Percentiles rank a stretch among this genome's conserved stretches.
phyloP scores from a whole-genome alignment of 2,329 filamentous ascomycete genomes.

The Monilinia fructicola region DNA sequence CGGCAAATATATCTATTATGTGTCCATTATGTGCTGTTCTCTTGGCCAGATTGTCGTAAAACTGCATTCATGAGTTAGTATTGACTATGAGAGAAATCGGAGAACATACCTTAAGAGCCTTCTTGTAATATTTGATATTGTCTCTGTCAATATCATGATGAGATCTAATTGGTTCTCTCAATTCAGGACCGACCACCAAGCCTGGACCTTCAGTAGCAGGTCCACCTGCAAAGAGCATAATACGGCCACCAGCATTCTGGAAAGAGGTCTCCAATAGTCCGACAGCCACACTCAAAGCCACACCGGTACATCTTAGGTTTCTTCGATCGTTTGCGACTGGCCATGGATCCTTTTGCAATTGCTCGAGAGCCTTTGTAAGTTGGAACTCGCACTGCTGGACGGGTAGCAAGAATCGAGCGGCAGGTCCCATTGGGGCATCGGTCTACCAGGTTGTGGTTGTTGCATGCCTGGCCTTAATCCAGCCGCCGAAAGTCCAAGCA shows the following conservation, averaged over 20 bases:
- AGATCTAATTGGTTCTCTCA: conserved; percentile 94
- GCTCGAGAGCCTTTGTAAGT: conserved; percentile 91
- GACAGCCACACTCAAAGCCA: conserved; percentile 92
- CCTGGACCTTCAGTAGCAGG: conserved; percentile 94
- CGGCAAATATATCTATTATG: conserved; percentile 95
- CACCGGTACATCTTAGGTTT: conserved; percentile 86
- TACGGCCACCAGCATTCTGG: conserved; percentile 88
- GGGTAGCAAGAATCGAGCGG: conserved; percentile 86
- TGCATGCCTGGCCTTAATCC: conserved; percentile 67
- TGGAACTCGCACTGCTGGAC: conserved; percentile 97
- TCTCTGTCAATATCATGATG: conserved; percentile 99
- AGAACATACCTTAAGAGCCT: conserved; percentile 77
- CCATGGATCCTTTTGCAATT: conserved; percentile 96
- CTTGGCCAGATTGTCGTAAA: conserved; percentile 93
- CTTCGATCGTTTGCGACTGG: conserved; percentile 92
- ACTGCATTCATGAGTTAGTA: conserved; percentile 52
- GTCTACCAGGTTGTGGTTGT: conserved; percentile 72
- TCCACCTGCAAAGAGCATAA: conserved; percentile 96
- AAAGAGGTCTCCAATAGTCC: conserved; percentile 92
- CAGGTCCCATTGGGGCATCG: conserved; percentile 75
- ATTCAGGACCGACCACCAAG: conserved; percentile 92
- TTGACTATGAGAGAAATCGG: neutral
- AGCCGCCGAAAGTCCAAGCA: conserved; percentile 80
- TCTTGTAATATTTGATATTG: conserved; percentile 99
- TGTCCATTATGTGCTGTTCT: conserved; percentile 94